Conservation (phyloP, 345 rosid genomes). For the Hibiscus trionum region DNA sequence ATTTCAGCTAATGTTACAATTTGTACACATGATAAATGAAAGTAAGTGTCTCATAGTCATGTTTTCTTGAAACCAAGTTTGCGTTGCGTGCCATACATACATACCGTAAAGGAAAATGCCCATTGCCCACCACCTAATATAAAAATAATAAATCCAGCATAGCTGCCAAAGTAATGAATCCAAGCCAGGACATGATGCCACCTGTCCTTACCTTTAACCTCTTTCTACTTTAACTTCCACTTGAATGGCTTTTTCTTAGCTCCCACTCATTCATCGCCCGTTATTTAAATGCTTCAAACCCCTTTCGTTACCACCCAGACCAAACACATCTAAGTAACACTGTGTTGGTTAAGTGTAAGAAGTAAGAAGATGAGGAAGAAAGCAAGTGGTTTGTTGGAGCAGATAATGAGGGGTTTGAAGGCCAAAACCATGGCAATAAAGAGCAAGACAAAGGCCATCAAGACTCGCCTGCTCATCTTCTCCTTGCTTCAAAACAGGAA, state of each 20-base stretch:
- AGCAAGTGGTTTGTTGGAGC: constrained; percentile 38
- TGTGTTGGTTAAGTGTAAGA: not conserved
- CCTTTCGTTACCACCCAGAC: not conserved
- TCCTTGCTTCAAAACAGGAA: constrained; percentile 55
- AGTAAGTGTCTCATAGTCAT: too few species aligned
- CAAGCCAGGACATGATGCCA: not conserved
- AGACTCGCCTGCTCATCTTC: constrained; percentile 51
- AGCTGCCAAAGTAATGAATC: not conserved
- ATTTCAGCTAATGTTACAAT: too few species aligned
- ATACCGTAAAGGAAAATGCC: too few species aligned
- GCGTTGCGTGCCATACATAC: too few species aligned
- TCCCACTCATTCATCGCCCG: not conserved
- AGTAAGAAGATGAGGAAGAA: constrained; percentile 32
- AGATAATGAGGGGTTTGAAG: constrained; percentile 31
- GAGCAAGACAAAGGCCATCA: constrained; percentile 49
- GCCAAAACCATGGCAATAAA: constrained; percentile 46
- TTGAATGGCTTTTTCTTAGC: constrained; percentile 16
- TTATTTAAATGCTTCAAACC: constrained; percentile 4
- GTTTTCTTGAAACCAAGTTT: too few species aligned
- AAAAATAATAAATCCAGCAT: not conserved
- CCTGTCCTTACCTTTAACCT: constrained; percentile 1
- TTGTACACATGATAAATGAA: too few species aligned
- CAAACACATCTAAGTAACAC: too few species aligned
- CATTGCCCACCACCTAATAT: too few species aligned
- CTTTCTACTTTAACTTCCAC: not conserved